Base-by-base conservation (phyloP, 495 filamentous ascomycete genomes). In the Terfezia boudieri region DNA sequence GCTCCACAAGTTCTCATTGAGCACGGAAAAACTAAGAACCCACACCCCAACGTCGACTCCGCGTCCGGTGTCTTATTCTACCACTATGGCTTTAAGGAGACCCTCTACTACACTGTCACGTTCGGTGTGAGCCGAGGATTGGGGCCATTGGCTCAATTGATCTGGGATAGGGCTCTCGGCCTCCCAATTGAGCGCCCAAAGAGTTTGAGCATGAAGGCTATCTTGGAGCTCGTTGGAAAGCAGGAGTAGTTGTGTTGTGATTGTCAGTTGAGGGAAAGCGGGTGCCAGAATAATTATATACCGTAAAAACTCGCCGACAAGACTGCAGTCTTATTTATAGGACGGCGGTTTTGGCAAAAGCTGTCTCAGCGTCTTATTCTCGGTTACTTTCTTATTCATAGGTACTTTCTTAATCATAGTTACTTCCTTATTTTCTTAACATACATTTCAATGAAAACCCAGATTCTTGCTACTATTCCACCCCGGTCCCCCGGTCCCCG, bases 21-120 rank as follows among this genome's bases (percentile, higher is more conserved):
- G 71, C 90, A 98, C 61, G 90, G 90, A 63, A 95, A 95, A 82
- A 96, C 90, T 60, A 96, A 96, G 76, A 96, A 96, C 73, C 88
- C 88, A 8, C 87, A 85, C 68, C 90, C 90, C 49, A 98, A 98
- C 63, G 90, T 98, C 53, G 90, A 98, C 68, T 83, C 80, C 16
- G 78, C 76, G 54, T 93, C 85, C 2, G 90, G 90, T 54, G 92
- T 94, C 5, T 73, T 98, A 38, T 96, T 98, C 76, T 78, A 95
- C 66, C 87, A 95, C 69, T 98, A 90, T 64, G 90, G 87, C 51
- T 92, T 95, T 77, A 81, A 82, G 68, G 85, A 98, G 68, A 93
- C 89, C 1, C 75, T 95, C 8, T 98, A 98, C 71, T 98, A 98
- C 67, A 98, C 90, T 14, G 90, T 86, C 20, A 93, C 88, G 8